Evolutionary conservation across 164 flowering plant species (phyloP), one percentile per base, ranked within the genome.

Genomic region (Platanus orientalis): DNA sequence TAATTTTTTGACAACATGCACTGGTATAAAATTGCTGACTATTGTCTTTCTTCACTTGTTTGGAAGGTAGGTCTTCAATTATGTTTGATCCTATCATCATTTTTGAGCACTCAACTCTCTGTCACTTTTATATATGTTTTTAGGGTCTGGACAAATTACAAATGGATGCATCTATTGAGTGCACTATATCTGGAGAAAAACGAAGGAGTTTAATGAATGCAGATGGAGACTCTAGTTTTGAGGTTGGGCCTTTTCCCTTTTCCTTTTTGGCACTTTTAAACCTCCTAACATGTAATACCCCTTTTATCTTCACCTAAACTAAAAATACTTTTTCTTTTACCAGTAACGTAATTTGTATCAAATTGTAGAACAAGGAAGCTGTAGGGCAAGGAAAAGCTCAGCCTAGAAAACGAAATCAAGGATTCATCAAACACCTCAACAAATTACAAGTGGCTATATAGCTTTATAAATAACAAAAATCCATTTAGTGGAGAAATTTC

Each of bases 201-300:
- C 66, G 63, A 44, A 58, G 58, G 36, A 50, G 60, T 27, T 51
- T 30, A 4, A 61, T 16, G 7, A 60, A 61, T 60, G 55, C 60
- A 11, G 36, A 54, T 45, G 62, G 25, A 54, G 66, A 62, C 34
- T 32, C 75, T n/a, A 54, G 67, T 24, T 75, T 82, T 57, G 69
- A 84, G 86, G 86, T 84, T 62, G 49, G 1, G 21, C 23, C 49
- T 48, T 7, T 45, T 16, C 49, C 19, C 20, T 17, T 17, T 16
- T 45, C 20, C 49, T 45, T 45, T 45, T 14, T 36, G 9, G 9
- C 42, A 36, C 7, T 36, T 36, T 0, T 36, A 7, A n/a, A n/a
- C 9, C 10, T 3, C 9, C 0, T 7, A 36, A 36, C 9, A 36
- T n/a, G 10, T 1, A 36, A 36, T 3, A 7, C 13, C 1, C 12